phyloP scores from a whole-genome alignment of 352 stramenopile genomes.

The Phytophthora crassamura region DNA sequence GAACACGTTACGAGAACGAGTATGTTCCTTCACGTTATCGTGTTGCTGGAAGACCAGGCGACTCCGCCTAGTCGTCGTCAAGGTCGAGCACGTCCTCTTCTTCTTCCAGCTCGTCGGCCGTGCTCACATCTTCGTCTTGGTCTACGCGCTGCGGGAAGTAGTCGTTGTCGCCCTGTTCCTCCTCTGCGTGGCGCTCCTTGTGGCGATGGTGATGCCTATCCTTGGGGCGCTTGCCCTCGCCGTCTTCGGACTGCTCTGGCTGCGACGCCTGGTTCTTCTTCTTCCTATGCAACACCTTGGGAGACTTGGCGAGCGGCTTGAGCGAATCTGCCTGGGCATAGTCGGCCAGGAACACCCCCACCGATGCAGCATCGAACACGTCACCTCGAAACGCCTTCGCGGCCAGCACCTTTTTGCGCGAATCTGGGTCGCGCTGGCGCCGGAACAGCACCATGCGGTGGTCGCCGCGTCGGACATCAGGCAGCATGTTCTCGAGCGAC shows the following conservation, averaged over 20 bases:
- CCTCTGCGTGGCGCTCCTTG: slow-evolving; percentile 31
- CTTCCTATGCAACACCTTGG: slow-evolving; percentile 56
- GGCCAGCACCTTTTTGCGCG: slow-evolving; percentile 48
- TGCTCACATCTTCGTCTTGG: slow-evolving; percentile 32
- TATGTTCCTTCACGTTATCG: slow-evolving; percentile 17
- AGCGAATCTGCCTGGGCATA: slow-evolving; percentile 37
- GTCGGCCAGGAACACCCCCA: slow-evolving; percentile 66
- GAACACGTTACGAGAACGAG: background rate
- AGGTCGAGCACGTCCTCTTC: slow-evolving; percentile 67
- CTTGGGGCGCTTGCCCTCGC: slow-evolving; percentile 7
- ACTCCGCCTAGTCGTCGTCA: slow-evolving; percentile 38
- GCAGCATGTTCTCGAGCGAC: slow-evolving; percentile 70
- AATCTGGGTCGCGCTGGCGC: slow-evolving; percentile 44
- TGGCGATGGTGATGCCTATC: slow-evolving; percentile 10
- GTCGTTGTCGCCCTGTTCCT: slow-evolving; percentile 52
- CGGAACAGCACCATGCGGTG: slow-evolving; percentile 80
- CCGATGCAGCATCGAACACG: slow-evolving; percentile 62
- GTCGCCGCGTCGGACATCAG: slow-evolving; percentile 44
- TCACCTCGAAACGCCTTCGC: slow-evolving; percentile 65
- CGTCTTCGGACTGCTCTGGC: slow-evolving; percentile 16
- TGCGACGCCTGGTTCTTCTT: slow-evolving; percentile 24
- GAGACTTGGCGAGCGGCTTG: slow-evolving; percentile 59
- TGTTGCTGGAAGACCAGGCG: too few relatives aligned
- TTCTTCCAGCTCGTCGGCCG: slow-evolving; percentile 48
- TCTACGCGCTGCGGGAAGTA: slow-evolving; percentile 48